Evolutionary conservation across 495 filamentous ascomycete species (phyloP), one percentile per base, ranked within the genome.

Genomic region (Margaritispora aquatica): DNA sequence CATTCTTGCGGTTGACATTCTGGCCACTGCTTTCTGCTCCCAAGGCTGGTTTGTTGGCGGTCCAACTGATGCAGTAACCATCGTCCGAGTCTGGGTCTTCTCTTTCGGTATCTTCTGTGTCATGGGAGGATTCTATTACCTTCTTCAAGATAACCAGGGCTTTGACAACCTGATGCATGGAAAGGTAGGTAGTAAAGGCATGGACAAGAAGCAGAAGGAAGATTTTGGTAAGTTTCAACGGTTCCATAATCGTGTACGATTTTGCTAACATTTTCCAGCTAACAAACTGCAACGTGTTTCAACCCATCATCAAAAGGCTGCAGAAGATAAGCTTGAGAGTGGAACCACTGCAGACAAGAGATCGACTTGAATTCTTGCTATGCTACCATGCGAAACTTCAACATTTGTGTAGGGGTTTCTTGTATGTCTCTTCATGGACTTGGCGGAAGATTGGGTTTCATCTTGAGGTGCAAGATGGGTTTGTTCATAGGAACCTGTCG

Each of bases 141-240:
- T 91, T 65, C 80, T 96, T 63, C 85, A 90, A 66, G 84, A 83
- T 71, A 90, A 84, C 66, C 69, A 76, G 31, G 82, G 82, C 48
- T 95, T 96, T 73, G 88, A 96, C 74, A 90, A 93, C 77, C 78
- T 96, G 60, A 92, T 95, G 88, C 90, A 96, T 73, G 88, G 90
- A 69, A 90, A 89, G 78, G 83, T 82, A 57, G 84, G 82, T 51
- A 88, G 88, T 75, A 85, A 84, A 71, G 84, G 81, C 70, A 76
- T 80, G 62, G 88, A 86, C 74, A 85, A 92, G 75, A 77, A 88
- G 56, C 84, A 82, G 1, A 73, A 90, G 59, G 91, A 96, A 75
- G 91, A 96, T 72, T 93, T 96, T 63, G 79, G 87, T 90, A 82
- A 82, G 86, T 79, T 1, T 23, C 15, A 49, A 44, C 24, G n/a